Evolutionary conservation across 257 asterid species (phyloP), one percentile per base, ranked within the genome.

Genomic region (Plectranthus barbatus): DNA sequence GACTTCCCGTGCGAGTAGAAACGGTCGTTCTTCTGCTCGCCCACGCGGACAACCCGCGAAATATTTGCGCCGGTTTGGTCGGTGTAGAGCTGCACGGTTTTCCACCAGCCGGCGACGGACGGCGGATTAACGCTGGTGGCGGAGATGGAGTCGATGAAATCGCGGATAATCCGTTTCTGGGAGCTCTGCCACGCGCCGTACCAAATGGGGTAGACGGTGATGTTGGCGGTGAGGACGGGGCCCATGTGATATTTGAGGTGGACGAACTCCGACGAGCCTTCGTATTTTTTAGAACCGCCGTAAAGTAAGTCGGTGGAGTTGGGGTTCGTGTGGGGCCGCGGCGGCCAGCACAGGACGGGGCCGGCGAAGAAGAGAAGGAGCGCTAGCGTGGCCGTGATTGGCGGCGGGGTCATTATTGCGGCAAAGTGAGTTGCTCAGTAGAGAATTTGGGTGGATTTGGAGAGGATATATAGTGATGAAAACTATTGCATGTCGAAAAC

Each of bases 131-230:
- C n/a, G n/a, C n/a, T n/a, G n/a, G n/a, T n/a, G n/a, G n/a, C n/a
- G n/a, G n/a, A n/a, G n/a, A n/a, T n/a, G n/a, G n/a, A n/a, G n/a
- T n/a, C n/a, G n/a, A n/a, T n/a, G n/a, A n/a, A n/a, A n/a, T n/a
- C n/a, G n/a, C n/a, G n/a, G n/a, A n/a, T n/a, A n/a, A n/a, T n/a
- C 11, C 86, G 83, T 67, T 91, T 91, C 70, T 88, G 95, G 4
- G 88, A 63, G 4, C 39, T 71, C 31, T 47, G 72, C 98, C 98
- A 91, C 1, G 34, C 39, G 49, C 96, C 98, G 81, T 91, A 91
- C 98, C 98, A 91, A 4, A 91, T 88, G 4, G 94, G 95, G 76
- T 82, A 84, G 2, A 88, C 84, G 37, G 95, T 88, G 60, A 91
- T 85, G 48, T 84, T 79, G 0, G 86, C 83, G 54, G 94, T 82